A percentile compares a stretch with the other conserved stretches of the same genome.
Conservation (phyloP, 2,329 filamentous ascomycete species). For the Chrysoporthe deuterocubensis region DNA sequence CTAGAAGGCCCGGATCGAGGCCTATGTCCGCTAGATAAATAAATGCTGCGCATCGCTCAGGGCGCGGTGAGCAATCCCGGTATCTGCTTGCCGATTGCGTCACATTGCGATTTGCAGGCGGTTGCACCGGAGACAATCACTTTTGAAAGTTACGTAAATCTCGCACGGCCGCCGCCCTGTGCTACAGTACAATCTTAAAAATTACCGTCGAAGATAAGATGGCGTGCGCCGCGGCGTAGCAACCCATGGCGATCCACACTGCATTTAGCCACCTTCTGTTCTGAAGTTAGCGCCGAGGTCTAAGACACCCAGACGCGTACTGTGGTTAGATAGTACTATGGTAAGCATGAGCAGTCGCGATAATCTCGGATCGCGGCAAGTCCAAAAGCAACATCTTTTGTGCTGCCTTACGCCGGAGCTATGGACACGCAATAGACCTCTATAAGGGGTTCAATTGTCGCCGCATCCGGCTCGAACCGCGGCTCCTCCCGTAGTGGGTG, state of each 20-base stretch:
- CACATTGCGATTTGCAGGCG: background rate
- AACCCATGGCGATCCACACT: background rate
- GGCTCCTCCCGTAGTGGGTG: too few relatives aligned
- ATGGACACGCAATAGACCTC: too few relatives aligned
- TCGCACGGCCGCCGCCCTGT: background rate
- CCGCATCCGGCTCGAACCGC: too few relatives aligned
- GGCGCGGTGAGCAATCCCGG: background rate
- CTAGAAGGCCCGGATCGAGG: background rate
- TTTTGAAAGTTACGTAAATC: conserved; percentile 8
- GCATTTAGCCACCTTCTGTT: conserved; percentile 9
- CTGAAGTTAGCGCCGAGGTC: conserved; percentile 5
- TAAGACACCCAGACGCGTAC: background rate
- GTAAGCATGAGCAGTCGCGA: background rate
- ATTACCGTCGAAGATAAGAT: conserved; percentile 7
- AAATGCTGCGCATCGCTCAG: background rate
- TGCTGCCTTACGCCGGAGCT: background rate
- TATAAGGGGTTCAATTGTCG: too few relatives aligned
- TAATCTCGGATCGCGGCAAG: background rate
- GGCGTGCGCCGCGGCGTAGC: background rate
- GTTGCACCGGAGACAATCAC: background rate
- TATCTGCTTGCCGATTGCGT: conserved; percentile 8
- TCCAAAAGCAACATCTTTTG: background rate
- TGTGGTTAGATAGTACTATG: too few relatives aligned
- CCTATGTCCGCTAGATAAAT: background rate
- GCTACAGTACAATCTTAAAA: background rate